These are phyloP conservation scores for Aspergillus terreus DNA, from an alignment of 2,329 filamentous ascomycete genomes.

Conservation along the genomic window DNA sequence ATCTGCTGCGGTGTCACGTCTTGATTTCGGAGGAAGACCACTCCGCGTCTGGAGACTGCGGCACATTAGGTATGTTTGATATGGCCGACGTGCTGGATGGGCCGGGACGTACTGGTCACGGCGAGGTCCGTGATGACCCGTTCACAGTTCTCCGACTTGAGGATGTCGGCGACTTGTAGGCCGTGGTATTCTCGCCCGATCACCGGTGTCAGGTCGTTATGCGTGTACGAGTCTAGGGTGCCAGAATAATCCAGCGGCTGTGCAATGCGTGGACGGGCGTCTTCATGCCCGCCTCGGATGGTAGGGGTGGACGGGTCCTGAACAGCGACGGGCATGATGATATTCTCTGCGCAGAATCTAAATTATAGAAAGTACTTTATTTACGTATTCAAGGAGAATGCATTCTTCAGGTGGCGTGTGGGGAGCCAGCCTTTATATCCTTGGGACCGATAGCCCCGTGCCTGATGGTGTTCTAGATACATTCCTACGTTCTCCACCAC, in stretches of 20 bases:
- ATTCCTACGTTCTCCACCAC: too few relatives aligned
- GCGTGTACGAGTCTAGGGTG: constrained; percentile 35
- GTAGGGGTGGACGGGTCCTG: constrained; percentile 5
- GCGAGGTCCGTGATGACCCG: constrained; percentile 62
- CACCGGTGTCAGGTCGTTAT: constrained; percentile 39
- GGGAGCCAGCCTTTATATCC: neutral
- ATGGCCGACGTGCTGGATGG: constrained; percentile 20
- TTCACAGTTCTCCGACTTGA: constrained; percentile 59
- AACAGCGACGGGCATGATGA: constrained; percentile 16
- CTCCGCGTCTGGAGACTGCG: constrained; percentile 62
- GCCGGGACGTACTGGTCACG: constrained; percentile 54
- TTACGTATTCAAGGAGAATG: neutral
- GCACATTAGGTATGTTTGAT: neutral
- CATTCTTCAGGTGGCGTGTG: neutral
- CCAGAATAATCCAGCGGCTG: constrained; percentile 38
- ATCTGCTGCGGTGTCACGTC: constrained; percentile 61
- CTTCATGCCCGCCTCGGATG: constrained; percentile 20
- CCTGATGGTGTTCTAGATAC: too few relatives aligned
- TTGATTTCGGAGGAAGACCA: constrained; percentile 68
- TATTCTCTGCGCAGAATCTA: neutral
- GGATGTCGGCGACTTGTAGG: constrained; percentile 46
- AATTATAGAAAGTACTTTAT: neutral
- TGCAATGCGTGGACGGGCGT: constrained; percentile 18
- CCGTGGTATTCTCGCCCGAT: constrained; percentile 41
- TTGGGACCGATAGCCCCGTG: too few relatives aligned